Evolutionary conservation across 306 rosid species (phyloP).

Genomic region (Mimosa pudica): DNA sequence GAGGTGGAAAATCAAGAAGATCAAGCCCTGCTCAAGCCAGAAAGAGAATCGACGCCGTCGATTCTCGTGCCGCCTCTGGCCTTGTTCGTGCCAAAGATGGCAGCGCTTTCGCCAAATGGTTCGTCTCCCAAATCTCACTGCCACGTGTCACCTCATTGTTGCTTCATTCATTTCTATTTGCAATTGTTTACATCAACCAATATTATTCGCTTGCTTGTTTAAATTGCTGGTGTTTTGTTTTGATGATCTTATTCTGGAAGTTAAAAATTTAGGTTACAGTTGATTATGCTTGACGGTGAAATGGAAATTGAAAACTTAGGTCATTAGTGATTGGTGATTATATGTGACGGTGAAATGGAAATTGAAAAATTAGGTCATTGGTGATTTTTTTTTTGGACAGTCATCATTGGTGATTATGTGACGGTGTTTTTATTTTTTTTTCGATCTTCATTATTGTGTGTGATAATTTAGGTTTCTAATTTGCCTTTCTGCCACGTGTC

Average conservation of each 20-base stretch:
- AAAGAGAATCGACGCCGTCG: constrained; percentile 79
- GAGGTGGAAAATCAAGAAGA: constrained; percentile 45
- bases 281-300: no score
- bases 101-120: constrained; percentile 93
- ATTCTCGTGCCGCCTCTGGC: constrained; percentile 39
- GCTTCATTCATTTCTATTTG: neutral
- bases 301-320: no score
- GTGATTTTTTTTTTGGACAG: no score
- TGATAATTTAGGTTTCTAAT: neutral
- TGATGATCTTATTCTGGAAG: no score
- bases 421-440: neutral
- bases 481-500: neutral
- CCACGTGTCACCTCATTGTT: neutral
- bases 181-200: neutral
- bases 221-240: no score
- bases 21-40: constrained; percentile 53
- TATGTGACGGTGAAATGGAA: no score
- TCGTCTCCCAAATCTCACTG: neutral
- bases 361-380: no score
- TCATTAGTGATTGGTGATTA: no score
- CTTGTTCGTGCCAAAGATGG: constrained; percentile 80
- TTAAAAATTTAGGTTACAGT: no score
- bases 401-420: neutral
- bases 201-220: neutral
- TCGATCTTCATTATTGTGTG: neutral